Evolutionary conservation across 768 basidiomycete genomes (phyloP).

Genomic region (Leccinum rimulosum): DNA sequence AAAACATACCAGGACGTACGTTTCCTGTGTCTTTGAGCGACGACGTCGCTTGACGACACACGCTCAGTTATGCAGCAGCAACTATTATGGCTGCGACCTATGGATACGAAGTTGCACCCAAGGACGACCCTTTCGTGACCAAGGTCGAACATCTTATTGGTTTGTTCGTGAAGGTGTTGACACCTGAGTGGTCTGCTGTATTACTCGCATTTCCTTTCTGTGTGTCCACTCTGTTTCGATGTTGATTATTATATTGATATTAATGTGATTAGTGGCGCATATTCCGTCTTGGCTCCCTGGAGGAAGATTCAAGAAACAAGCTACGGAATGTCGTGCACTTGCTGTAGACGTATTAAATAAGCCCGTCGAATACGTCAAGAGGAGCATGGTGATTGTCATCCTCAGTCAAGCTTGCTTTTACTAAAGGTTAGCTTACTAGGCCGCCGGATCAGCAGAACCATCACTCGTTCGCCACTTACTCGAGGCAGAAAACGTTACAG

Average conservation of each 20-base stretch:
- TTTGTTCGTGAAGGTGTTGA: constrained; percentile 12
- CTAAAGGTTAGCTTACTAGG: constrained; percentile 5
- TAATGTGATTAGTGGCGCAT: constrained; percentile 14
- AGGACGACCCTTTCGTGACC: constrained; percentile 27
- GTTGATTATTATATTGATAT: not conserved
- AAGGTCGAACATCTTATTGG: constrained; percentile 8
- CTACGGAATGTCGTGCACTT: constrained; percentile 18
- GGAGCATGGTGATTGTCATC: constrained; percentile 19
- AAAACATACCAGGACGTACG: constrained; percentile 22
- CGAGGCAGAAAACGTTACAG: not conserved
- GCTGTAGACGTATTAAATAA: constrained; percentile 21
- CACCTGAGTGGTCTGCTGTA: constrained; percentile 22
- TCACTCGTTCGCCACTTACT: constrained; percentile 24
- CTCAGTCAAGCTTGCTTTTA: not conserved
- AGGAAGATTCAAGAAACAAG: constrained; percentile 20
- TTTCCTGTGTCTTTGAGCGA: constrained; percentile 9
- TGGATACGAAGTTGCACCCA: constrained; percentile 24
- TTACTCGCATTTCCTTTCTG: constrained; percentile 25
- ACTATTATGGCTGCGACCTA: constrained; percentile 25
- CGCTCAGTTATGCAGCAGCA: constrained; percentile 21
- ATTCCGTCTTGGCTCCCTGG: constrained; percentile 37
- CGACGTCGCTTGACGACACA: not conserved
- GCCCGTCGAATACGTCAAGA: constrained; percentile 22
- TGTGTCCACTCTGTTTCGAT: constrained; percentile 4
- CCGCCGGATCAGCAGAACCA: constrained; percentile 18